These are phyloP conservation scores for Populus hybrid DNA, from an alignment of 441 rosid species.

Conservation along the genomic window DNA sequence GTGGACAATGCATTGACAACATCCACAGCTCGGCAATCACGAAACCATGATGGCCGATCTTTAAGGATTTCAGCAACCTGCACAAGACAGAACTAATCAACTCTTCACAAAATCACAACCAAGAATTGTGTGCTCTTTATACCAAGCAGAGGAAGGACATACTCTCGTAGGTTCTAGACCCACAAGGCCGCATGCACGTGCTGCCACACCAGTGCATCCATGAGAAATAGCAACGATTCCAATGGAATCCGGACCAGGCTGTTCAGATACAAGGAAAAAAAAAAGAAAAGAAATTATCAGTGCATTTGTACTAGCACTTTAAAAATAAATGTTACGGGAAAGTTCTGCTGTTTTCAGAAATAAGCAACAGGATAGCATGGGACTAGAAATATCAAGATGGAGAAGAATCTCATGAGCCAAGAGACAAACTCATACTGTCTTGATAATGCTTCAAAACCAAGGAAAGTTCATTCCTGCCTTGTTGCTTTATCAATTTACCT, in stretches of 20 bases:
- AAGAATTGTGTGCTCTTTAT: background rate
- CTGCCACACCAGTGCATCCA: conserved; percentile 99
- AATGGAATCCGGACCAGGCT: conserved; percentile 99
- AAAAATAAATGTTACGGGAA: background rate
- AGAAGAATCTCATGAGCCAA: background rate
- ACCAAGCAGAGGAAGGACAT: conserved; percentile 19
- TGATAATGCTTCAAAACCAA: background rate
- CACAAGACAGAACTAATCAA: background rate
- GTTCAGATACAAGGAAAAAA: conserved; percentile 8
- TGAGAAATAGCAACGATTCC: conserved; percentile 99
- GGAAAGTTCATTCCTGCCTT: background rate
- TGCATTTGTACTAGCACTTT: background rate
- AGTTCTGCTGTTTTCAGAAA: background rate
- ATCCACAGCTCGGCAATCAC: conserved; percentile 98
- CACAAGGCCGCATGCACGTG: conserved; percentile 99
- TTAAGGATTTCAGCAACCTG: conserved; percentile 98
- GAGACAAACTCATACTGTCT: background rate
- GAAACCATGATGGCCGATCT: conserved; percentile 92
- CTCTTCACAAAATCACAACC: conserved; percentile 1
- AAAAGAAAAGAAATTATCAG: background rate
- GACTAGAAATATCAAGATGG: background rate
- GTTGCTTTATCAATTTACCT: background rate
- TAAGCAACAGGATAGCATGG: background rate
- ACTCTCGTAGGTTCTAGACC: conserved; percentile 99
- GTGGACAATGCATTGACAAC: conserved; percentile 88